Percentiles rank a stretch among this genome's conserved stretches.
Conservation (phyloP, 108 stramenopile genomes). For the Mayamaea pseudoterrestris region DNA sequence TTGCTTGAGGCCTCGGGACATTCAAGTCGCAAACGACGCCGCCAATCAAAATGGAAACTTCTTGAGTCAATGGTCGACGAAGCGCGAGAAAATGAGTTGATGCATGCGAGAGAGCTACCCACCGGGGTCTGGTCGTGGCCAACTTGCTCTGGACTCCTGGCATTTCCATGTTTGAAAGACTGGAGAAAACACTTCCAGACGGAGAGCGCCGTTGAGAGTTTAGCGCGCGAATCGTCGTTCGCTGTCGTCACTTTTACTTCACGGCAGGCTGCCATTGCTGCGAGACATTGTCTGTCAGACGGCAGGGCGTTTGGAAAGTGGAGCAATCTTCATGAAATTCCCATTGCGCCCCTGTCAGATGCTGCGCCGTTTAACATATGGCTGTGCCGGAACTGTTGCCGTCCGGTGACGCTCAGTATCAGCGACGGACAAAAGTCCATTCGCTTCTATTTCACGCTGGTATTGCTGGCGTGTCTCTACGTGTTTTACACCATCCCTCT, state of each 20-base stretch:
- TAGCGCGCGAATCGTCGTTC: slow-evolving; percentile 70
- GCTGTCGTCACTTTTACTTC: slow-evolving; percentile 83
- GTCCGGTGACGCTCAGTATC: slow-evolving; percentile 76
- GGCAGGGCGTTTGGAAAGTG: slow-evolving; percentile 64
- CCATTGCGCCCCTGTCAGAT: slow-evolving; percentile 77
- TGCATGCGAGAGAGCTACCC: no score
- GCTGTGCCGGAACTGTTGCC: slow-evolving; percentile 69
- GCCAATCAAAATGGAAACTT: no score
- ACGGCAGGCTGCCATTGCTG: slow-evolving; percentile 78
- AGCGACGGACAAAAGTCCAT: slow-evolving; percentile 58
- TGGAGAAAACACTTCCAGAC: background rate
- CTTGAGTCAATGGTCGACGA: no score
- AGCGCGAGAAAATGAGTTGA: no score
- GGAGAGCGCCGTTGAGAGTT: slow-evolving; percentile 13
- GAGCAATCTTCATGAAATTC: slow-evolving; percentile 42
- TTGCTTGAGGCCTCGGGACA: no score
- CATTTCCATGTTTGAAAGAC: no score
- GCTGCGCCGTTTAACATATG: slow-evolving; percentile 61
- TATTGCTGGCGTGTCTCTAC: slow-evolving; percentile 42
- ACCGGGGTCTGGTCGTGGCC: no score
- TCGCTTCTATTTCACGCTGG: slow-evolving; percentile 23
- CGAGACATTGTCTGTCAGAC: slow-evolving; percentile 69
- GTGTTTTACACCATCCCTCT: slow-evolving; percentile 74
- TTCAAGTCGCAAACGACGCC: no score
- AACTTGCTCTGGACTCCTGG: no score